Evolutionary conservation across 371 early-diverging fungal species (phyloP), one percentile per base, ranked within the genome.

Genomic region (Smittium culicis): DNA sequence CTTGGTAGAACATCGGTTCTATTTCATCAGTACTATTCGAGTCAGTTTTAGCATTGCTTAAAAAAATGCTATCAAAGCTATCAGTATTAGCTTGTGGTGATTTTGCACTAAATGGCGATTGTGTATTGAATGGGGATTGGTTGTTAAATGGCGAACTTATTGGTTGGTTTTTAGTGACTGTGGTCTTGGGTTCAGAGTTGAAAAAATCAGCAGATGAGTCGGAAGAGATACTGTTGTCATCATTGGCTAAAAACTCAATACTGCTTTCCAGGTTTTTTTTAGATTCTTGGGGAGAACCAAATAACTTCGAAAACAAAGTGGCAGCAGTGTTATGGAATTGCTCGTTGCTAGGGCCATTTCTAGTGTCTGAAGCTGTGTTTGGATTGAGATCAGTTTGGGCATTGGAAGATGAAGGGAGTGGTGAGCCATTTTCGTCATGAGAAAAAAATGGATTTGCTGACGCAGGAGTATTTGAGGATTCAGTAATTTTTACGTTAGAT

Each of bases 111-210:
- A n/a, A n/a, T n/a, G n/a, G n/a, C n/a, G n/a, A n/a, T n/a, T n/a
- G n/a, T n/a, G n/a, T n/a, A n/a, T n/a, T n/a, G n/a, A n/a, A 20
- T 59, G 30, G 64, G 69, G 66, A n/a, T 61, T 67, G 31, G 35
- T 67, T 0, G 59, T 1, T 2, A 8, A 66, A 45, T 45, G 8
- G 8, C 20, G 45, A 20, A 45, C 8, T 45, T 45, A 14, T 8
- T 14, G 8, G 14, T 45, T 45, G 45, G 20, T 45, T 45, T 45
- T 45, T 45, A 14, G 45, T 8, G 20, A 45, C n/a, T n/a, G n/a
- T 59, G 31, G 8, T 59, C 11, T 16, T 25, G 60, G 8, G 14
- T 34, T 62, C 63, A 20, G 27, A 27, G 34, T 33, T 34, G 34
- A 34, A 62, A 27, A 62, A 62, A n/a, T 62, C 63, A 31, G 34